Evolutionary conservation across 306 rosid genomes (phyloP).

Genomic region (Luffa aegyptiaca): DNA sequence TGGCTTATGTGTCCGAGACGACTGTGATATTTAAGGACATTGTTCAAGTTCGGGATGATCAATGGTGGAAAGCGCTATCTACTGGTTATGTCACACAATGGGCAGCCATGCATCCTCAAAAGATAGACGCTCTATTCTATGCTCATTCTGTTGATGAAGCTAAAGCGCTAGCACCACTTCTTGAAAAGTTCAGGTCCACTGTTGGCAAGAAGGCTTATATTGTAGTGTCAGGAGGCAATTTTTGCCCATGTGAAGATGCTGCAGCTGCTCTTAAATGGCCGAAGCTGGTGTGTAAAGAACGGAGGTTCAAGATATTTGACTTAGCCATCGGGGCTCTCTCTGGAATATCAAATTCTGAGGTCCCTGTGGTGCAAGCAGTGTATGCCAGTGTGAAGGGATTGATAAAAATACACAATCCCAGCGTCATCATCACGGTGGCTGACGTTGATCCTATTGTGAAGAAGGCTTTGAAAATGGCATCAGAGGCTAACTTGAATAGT

Average conservation of each 20-base stretch:
- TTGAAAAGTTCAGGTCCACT: constrained; percentile 70
- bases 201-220: constrained; percentile 78
- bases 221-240: constrained; percentile 60
- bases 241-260: constrained; percentile 72
- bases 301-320: constrained; percentile 84
- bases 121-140: constrained; percentile 78
- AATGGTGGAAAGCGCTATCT: constrained; percentile 96
- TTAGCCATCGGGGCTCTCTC: constrained; percentile 55
- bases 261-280: constrained; percentile 78
- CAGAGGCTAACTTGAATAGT: constrained; percentile 41
- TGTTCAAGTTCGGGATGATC: constrained; percentile 89
- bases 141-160: constrained; percentile 76
- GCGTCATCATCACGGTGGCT: constrained; percentile 64
- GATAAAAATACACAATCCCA: constrained; percentile 79
- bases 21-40: constrained; percentile 91
- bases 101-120: constrained; percentile 96
- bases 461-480: constrained; percentile 83
- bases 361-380: constrained; percentile 64
- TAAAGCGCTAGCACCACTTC: constrained; percentile 71
- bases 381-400: constrained; percentile 89
- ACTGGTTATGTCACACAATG: constrained; percentile 84
- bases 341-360: constrained; percentile 66
- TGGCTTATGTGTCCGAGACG: constrained; percentile 92
- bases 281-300: constrained; percentile 54
- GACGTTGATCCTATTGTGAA: constrained; percentile 57